Evolutionary conservation across 2,329 filamentous ascomycete species (phyloP).

Genomic region (Pochonia chlamydosporia): DNA sequence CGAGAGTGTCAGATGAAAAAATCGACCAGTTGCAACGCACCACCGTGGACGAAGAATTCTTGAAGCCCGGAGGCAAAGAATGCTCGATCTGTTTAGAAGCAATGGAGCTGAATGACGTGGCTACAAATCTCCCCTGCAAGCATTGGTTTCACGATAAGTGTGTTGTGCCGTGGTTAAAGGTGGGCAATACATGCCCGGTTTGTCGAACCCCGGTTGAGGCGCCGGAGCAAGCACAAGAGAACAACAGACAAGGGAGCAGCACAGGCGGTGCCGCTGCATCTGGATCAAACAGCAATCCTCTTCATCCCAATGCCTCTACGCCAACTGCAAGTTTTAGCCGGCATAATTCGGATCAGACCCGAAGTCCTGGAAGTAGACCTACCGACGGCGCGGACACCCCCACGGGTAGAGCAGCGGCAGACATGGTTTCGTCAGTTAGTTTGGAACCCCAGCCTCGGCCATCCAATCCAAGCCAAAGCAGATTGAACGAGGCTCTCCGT

Average conservation of each 20-base stretch:
- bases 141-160: slow-evolving; percentile 92
- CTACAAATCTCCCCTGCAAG: slow-evolving; percentile 74
- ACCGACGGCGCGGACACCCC: slow-evolving; percentile 5
- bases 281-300: background rate
- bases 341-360: slow-evolving; percentile 3
- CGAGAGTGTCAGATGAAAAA: slow-evolving; percentile 70
- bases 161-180: slow-evolving; percentile 74
- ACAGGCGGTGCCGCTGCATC: background rate
- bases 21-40: slow-evolving; percentile 70
- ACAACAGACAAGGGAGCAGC: slow-evolving; percentile 4
- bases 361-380: background rate
- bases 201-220: slow-evolving; percentile 58
- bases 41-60: slow-evolving; percentile 62
- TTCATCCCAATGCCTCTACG: background rate
- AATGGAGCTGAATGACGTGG: slow-evolving; percentile 65
- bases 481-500: slow-evolving; percentile 24
- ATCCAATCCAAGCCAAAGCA: slow-evolving; percentile 13
- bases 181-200: slow-evolving; percentile 90
- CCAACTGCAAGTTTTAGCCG: background rate
- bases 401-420: slow-evolving; percentile 7
- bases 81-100: slow-evolving; percentile 95
- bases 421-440: slow-evolving; percentile 12
- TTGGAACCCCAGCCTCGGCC: slow-evolving; percentile 21
- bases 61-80: slow-evolving; percentile 63
- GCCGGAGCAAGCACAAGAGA: slow-evolving; percentile 14